Base-by-base conservation (phyloP, 345 rosid species). In the Anacardium occidentale region DNA sequence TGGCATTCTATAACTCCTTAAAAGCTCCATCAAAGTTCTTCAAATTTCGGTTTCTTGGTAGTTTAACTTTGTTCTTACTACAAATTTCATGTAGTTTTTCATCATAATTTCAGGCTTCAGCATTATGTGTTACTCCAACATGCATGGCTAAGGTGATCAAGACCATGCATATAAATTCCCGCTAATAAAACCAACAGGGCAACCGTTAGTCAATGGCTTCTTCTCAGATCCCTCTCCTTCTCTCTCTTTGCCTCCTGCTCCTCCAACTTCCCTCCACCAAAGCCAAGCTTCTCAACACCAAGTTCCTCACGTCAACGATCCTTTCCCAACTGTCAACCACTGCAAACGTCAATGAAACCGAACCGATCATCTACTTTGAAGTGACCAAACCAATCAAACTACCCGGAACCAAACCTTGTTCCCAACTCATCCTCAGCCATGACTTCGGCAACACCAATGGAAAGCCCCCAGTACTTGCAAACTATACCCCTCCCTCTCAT, bases 361-460 rank as follows among this genome's bases (percentile, higher is more conserved):
- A 85, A 6, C 94, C 91, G 3, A 85, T 87, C 32, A 82, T 75
- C 51, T 94, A n/a, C 88, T 94, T 94, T 73, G 98, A 94, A 70
- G 98, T 94, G 5, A 83, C 87, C 66, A 85, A 76, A 76, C 96
- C 97, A 56, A 84, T 82, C 58, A 55, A 72, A 1, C 55, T 78
- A 55, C 79, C 88, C 63, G 77, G 70, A 6, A 69, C 82, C 20
- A 65, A 74, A 24, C 91, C 92, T 0, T 94, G 93, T 81, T 76
- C 85, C 0, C 71, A 82, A 82, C 79, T 44, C 17, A 32, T 94
- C 44, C 91, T 94, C 78, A 87, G 56, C 40, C 95, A 91, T 66
- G 91, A 89, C 55, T 94, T 94, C 50, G 96, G 79, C 26, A 86
- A 68, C 79, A 94, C 96, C 7, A 90, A 91, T 2, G 80, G 83